These are phyloP conservation scores for Naumovozyma baii DNA, from an alignment of 805 yeast species.

Conservation along the genomic window DNA sequence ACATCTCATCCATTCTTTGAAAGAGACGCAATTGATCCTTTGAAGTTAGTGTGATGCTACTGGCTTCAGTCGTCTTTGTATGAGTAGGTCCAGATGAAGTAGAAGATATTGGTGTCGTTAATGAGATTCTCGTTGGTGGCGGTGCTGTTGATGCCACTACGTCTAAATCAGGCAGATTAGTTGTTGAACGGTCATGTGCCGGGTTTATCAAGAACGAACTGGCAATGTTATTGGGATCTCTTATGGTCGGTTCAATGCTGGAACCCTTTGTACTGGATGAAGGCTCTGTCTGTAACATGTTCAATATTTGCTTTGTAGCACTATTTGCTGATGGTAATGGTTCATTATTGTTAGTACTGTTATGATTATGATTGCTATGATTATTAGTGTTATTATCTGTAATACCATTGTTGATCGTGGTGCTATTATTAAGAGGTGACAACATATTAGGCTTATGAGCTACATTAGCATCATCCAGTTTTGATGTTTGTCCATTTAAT, in stretches of 20 bases:
- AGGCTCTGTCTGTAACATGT: background rate
- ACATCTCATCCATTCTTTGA: conserved; percentile 28
- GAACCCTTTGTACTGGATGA: background rate
- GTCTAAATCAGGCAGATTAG: background rate
- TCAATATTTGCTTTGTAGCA: background rate
- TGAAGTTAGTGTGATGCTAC: conserved; percentile 1
- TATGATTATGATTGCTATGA: too few species aligned
- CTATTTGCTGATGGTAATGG: background rate
- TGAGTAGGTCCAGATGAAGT: too few species aligned
- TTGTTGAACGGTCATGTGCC: background rate
- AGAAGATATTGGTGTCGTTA: too few species aligned
- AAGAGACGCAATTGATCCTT: conserved; percentile 15
- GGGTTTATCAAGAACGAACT: background rate
- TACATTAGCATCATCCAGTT: too few species aligned
- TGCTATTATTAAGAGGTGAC: background rate
- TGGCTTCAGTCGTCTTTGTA: background rate
- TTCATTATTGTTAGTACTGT: background rate
- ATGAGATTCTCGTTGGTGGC: background rate
- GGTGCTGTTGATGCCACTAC: background rate
- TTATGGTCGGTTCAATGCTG: background rate
- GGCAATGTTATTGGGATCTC: background rate
- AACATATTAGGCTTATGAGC: too few species aligned
- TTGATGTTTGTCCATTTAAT: background rate
- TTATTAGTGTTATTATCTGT: too few species aligned
- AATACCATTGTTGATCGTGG: too few species aligned